Conservation (phyloP, 2,329 filamentous ascomycete species). For the Fusarium dlaminii region DNA sequence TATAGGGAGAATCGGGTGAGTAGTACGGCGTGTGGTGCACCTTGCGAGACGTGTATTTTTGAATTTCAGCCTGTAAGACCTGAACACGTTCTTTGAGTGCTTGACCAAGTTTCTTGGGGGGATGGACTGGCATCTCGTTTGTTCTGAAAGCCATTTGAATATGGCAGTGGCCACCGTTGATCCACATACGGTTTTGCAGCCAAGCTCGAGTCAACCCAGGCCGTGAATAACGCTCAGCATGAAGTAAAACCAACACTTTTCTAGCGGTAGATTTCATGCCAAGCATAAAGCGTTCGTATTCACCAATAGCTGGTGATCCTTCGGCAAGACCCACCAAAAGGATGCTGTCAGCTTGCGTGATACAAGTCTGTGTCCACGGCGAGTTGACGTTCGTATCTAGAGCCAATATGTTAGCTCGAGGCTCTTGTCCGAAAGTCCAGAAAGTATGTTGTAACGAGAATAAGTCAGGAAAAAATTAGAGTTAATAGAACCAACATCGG, state of each 20-base stretch:
- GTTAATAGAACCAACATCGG: slow-evolving; percentile 66
- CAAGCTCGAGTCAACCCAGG: slow-evolving; percentile 88
- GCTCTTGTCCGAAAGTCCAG: background rate
- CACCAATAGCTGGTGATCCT: slow-evolving; percentile 87
- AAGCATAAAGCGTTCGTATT: slow-evolving; percentile 95
- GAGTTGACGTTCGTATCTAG: slow-evolving; percentile 96
- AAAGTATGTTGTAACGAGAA: background rate
- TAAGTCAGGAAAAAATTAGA: slow-evolving; percentile 75
- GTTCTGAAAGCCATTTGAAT: slow-evolving; percentile 92
- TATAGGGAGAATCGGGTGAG: slow-evolving; percentile 89
- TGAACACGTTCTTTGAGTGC: slow-evolving; percentile 93
- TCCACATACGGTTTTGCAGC: slow-evolving; percentile 94
- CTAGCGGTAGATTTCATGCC: slow-evolving; percentile 97
- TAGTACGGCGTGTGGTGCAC: slow-evolving; percentile 91
- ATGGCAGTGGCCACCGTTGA: slow-evolving; percentile 97
- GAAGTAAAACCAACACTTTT: slow-evolving; percentile 90
- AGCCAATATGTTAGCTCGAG: slow-evolving; percentile 43
- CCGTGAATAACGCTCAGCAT: slow-evolving; percentile 86
- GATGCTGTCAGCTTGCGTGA: slow-evolving; percentile 96
- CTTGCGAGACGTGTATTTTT: slow-evolving; percentile 95
- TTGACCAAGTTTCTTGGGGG: slow-evolving; percentile 81
- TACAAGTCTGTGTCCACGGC: slow-evolving; percentile 98
- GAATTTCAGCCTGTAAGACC: slow-evolving; percentile 94
- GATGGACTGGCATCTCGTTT: slow-evolving; percentile 78
- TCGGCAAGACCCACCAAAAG: slow-evolving; percentile 91